Conservation (phyloP, 495 filamentous ascomycete species). For the Cryomyces antarcticus region DNA sequence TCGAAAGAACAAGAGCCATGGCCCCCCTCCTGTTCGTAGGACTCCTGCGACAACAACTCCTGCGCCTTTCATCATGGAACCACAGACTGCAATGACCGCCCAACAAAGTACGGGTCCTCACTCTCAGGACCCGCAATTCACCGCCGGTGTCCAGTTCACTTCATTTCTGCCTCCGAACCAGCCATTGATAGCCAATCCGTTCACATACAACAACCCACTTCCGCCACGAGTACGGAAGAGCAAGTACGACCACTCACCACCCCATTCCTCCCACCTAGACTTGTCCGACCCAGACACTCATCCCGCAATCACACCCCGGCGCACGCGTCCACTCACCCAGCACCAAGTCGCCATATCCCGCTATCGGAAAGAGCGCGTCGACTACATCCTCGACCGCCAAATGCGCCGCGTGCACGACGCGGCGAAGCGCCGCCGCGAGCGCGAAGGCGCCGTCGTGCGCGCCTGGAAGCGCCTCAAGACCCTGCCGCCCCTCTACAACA, state of each 20-base stretch:
- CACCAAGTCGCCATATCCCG: constrained; percentile 85
- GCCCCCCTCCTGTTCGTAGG: background rate
- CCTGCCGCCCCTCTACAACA: constrained; percentile 49
- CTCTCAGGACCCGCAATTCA: too few species aligned
- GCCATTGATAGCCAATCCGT: constrained; percentile 1
- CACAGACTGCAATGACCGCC: too few species aligned
- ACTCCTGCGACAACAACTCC: too few species aligned
- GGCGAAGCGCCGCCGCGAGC: constrained; percentile 22
- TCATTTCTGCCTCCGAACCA: too few species aligned
- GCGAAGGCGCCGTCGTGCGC: constrained; percentile 42
- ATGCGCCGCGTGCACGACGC: constrained; percentile 28
- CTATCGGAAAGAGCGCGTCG: constrained; percentile 70
- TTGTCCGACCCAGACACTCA: constrained; percentile 21
- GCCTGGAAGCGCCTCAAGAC: constrained; percentile 45
- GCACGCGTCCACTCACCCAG: constrained; percentile 69
- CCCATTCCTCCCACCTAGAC: constrained; percentile 10
- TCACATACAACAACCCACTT: background rate
- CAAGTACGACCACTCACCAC: background rate
- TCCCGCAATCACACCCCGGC: constrained; percentile 18
- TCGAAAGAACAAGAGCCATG: constrained; percentile 10
- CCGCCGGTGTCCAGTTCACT: too few species aligned
- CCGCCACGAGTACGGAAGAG: background rate
- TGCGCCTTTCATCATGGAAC: too few species aligned
- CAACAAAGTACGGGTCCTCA: too few species aligned
- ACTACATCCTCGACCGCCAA: constrained; percentile 63